These are phyloP conservation scores for Fusarium subglutinans DNA, from an alignment of 2,329 filamentous ascomycete genomes.

Conservation along the genomic window DNA sequence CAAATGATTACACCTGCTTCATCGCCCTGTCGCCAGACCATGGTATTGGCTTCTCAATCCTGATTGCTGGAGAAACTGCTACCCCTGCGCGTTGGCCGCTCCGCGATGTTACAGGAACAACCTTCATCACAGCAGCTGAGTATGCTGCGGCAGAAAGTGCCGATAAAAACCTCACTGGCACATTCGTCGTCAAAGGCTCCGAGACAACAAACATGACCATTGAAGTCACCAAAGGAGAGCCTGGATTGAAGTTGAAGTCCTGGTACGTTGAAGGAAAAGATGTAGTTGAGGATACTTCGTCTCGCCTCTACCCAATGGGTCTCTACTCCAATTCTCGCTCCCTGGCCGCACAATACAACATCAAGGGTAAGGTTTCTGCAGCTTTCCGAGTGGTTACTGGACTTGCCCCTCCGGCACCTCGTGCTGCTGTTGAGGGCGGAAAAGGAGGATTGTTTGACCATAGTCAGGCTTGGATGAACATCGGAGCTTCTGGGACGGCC, in stretches of 20 bases:
- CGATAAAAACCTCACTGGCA: constrained; percentile 21
- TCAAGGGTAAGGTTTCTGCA: background rate
- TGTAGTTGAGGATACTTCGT: background rate
- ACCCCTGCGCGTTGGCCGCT: constrained; percentile 26
- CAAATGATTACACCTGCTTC: constrained; percentile 4
- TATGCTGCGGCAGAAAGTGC: constrained; percentile 33
- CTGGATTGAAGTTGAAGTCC: constrained; percentile 10
- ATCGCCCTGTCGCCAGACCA: constrained; percentile 29
- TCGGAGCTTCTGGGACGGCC: background rate
- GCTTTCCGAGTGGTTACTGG: background rate
- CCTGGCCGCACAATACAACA: background rate
- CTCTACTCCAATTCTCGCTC: background rate
- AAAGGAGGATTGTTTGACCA: constrained; percentile 2
- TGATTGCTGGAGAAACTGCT: constrained; percentile 39
- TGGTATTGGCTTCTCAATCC: constrained; percentile 38
- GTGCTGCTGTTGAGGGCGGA: constrained; percentile 1
- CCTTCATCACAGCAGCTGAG: constrained; percentile 35
- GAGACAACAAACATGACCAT: constrained; percentile 32
- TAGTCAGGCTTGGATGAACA: background rate
- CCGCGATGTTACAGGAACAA: constrained; percentile 20
- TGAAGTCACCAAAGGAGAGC: constrained; percentile 15
- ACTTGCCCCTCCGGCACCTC: background rate
- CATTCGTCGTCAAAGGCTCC: constrained; percentile 2
- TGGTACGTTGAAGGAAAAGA: background rate
- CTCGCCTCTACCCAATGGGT: background rate